Evolutionary conservation across 179 eudicot genomes (phyloP), one percentile per base, ranked within the genome.

Genomic region (Silene noctiflora): DNA sequence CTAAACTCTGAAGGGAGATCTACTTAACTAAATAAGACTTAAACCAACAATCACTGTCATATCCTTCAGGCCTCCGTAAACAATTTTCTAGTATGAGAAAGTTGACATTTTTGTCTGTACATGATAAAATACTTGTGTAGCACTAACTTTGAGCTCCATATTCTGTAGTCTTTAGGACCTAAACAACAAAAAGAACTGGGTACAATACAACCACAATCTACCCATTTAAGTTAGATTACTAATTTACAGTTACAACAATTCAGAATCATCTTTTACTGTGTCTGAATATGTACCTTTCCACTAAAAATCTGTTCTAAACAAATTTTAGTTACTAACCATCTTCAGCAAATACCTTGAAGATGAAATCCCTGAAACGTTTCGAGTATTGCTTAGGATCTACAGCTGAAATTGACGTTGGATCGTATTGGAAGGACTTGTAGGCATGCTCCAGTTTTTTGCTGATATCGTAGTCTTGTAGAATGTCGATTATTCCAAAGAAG

Each of bases 391-490:
- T 91, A 16, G 97, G 97, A 71, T 92, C 97, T 19, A 92, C 96
- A n/a, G 96, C 91, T 24, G 97, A 92, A 27, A 92, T 92, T 19
- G 96, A 92, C 72, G 89, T 88, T 21, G 96, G 86, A 73, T 92
- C 97, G 27, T 82, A 83, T 22, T 92, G 97, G 79, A 91, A 79
- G 29, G 97, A 85, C 80, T 92, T 92, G 79, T 92, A 92, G 11
- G 97, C 97, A 70, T 92, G 96, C 79, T 92, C 97, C 10, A 92
- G 89, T 84, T 89, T 92, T 86, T 92, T 92, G 85, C 93, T 92
- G 78, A 92, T 89, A 51, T 92, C 97, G 12, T 92, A 92, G 77
- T 91, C 96, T 82, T 92, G 97, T 58, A 92, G 68, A 67, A 92
- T 89, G 85, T 92, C 97, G 22, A 92, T 92, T 66, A 92, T 91